These are phyloP conservation scores for Pyricularia pennisetigena DNA, from an alignment of 2,329 filamentous ascomycete species.

Conservation along the genomic window DNA sequence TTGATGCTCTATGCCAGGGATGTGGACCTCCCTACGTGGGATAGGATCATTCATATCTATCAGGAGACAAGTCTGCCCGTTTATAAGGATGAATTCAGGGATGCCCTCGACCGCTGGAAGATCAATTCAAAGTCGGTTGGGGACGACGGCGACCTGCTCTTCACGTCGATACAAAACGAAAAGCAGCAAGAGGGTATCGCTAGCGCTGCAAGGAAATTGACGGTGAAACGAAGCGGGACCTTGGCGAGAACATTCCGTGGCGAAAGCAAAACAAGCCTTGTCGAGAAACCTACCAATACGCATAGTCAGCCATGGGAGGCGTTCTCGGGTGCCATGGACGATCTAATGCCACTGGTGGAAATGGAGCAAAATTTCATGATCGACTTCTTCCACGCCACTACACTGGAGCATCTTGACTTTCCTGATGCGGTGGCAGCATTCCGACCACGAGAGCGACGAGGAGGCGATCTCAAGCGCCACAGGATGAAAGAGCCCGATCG, in stretches of 20 bases:
- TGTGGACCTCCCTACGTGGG: constrained; percentile 74
- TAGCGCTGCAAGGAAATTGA: constrained; percentile 75
- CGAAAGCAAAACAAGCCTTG: constrained; percentile 31
- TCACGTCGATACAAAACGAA: constrained; percentile 69
- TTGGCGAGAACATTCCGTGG: constrained; percentile 58
- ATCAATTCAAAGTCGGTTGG: constrained; percentile 65
- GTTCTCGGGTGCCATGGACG: constrained; percentile 70
- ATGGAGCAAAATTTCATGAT: constrained; percentile 96
- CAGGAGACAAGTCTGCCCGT: constrained; percentile 65
- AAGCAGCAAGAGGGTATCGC: constrained; percentile 68
- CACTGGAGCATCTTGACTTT: constrained; percentile 72
- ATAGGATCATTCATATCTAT: constrained; percentile 68
- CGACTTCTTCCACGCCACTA: constrained; percentile 95
- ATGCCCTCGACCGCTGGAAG: constrained; percentile 71
- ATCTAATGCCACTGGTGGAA: constrained; percentile 72
- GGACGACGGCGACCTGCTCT: constrained; percentile 78
- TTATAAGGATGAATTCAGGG: constrained; percentile 75
- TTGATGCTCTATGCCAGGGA: constrained; percentile 83
- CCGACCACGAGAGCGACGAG: constrained; percentile 57
- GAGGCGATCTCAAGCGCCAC: constrained; percentile 62
- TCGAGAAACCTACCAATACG: constrained; percentile 49
- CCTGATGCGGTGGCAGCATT: constrained; percentile 63
- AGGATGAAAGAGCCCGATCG: constrained; percentile 84
- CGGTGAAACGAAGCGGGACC: constrained; percentile 88
- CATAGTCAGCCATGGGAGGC: constrained; percentile 69